Evolutionary conservation across 495 filamentous ascomycete species (phyloP).

Genomic region (Podospora australis): DNA sequence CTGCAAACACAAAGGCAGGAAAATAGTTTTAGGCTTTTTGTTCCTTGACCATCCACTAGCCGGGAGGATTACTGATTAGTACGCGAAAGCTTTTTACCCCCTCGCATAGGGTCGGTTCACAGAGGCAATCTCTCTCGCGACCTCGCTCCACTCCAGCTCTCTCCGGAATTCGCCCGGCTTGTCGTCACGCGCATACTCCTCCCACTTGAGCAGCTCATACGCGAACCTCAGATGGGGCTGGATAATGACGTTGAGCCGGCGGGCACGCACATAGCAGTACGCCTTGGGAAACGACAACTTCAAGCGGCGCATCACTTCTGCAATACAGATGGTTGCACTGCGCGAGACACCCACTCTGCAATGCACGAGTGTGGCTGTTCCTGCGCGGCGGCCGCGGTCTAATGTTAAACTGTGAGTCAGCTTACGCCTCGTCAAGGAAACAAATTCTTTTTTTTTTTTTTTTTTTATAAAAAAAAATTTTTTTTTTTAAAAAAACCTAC

Average conservation of each 20-base stretch:
- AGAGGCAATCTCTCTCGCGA: constrained; percentile 82
- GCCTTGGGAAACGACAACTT: constrained; percentile 82
- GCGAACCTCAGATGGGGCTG: constrained; percentile 56
- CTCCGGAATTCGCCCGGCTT: constrained; percentile 41
- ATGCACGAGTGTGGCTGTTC: constrained; percentile 87
- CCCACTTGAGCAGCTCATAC: constrained; percentile 85
- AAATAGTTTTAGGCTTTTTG: not conserved
- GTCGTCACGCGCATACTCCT: constrained; percentile 52
- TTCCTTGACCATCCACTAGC: too few species aligned
- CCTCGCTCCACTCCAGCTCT: constrained; percentile 85
- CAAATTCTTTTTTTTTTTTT: too few species aligned
- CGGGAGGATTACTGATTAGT: too few species aligned
- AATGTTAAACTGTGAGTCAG: constrained; percentile 1
- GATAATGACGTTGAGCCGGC: constrained; percentile 67
- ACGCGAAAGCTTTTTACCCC: too few species aligned
- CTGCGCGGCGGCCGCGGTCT: constrained; percentile 70
- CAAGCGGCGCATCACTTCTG: constrained; percentile 83
- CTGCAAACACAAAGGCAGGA: too few species aligned
- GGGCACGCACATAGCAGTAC: constrained; percentile 92
- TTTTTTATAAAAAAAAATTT: not conserved
- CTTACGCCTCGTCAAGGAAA: too few species aligned
- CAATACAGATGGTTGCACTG: constrained; percentile 95
- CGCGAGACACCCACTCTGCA: constrained; percentile 94
- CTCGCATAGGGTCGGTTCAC: constrained; percentile 92
- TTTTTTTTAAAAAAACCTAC: constrained; percentile 44